Evolutionary conservation across 2,329 filamentous ascomycete genomes (phyloP).

Genomic region (Sporothrix euskadiensis): DNA sequence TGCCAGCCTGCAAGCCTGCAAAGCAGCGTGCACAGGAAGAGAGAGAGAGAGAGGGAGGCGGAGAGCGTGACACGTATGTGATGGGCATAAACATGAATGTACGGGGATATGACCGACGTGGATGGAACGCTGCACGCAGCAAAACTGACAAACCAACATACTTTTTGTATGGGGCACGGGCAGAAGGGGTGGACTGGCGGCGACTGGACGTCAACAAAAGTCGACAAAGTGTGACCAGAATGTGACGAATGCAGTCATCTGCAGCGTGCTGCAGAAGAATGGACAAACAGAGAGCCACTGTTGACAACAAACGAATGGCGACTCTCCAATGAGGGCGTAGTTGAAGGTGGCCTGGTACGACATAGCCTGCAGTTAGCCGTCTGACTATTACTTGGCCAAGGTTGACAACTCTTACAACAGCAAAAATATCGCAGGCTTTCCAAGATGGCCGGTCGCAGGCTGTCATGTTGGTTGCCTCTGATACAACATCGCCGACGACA

Average conservation of each 20-base stretch:
- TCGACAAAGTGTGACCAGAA: not conserved
- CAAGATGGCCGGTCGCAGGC: constrained; percentile 2
- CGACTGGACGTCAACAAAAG: not conserved
- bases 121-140: not conserved
- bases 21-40: not conserved
- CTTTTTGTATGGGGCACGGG: not conserved
- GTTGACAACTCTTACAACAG: not conserved
- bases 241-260: not conserved
- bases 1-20: not conserved
- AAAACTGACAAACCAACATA: not conserved
- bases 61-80: constrained; percentile 6
- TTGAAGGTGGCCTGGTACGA: not conserved
- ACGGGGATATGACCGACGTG: not conserved
- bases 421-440: not conserved
- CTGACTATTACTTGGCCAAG: not conserved
- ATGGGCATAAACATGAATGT: not conserved
- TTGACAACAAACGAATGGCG: not conserved
- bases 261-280: not conserved
- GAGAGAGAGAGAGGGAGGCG: not conserved
- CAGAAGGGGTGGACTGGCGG: not conserved
- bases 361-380: not conserved
- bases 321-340: not conserved
- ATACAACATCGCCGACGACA: not conserved
- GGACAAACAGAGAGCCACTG: not conserved
- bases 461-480: not conserved